Base-by-base conservation (phyloP, 805 yeast genomes). In the Tetrapisispora taiwanensis region DNA sequence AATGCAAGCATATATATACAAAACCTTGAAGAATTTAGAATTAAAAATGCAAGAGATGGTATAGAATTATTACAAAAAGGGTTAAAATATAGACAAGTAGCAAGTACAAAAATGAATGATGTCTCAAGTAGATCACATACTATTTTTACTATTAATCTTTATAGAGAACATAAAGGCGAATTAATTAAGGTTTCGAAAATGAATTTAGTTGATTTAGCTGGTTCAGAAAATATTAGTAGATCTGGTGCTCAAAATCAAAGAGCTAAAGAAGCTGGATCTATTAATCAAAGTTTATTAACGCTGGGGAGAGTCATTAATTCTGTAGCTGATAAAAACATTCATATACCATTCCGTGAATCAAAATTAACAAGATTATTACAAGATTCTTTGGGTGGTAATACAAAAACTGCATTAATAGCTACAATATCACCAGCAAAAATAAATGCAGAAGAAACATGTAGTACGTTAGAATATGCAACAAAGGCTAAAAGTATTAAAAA, bases 211-310 rank as follows among this genome's bases (percentile, higher is more conserved):
- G 98, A 90, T 66, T 70, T 90, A 50, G 98, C 98, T 0, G 98
- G 98, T 0, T 85, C 95, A 5, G 98, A 90, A 60, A 89, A 89
- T 59, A 81, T 90, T 43, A 70, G 87, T 34, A 20, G 41, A 54
- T 84, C 95, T 0, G 98, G 98, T 3, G 95, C 97, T 0, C 71
- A 77, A 20, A 79, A 84, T 52, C 82, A 78, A 58, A 72, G 95
- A 36, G 97, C 96, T 0, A 79, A 88, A 52, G 98, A 90, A 59
- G 96, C 97, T 0, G 97, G 97, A 0, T 79, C 87, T 15, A 90
- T 92, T 41, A 90, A 90, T 63, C 95, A 87, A 62, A 83, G 95
- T 62, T 69, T 90, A 42, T 66, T 92, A 31, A 81, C 97, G 0
- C 70, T 90, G 36, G 98, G 98, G 0, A 71, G 95, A 48, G 97